Conservation (phyloP, 768 basidiomycete species). For the Tulasnella calospora region DNA sequence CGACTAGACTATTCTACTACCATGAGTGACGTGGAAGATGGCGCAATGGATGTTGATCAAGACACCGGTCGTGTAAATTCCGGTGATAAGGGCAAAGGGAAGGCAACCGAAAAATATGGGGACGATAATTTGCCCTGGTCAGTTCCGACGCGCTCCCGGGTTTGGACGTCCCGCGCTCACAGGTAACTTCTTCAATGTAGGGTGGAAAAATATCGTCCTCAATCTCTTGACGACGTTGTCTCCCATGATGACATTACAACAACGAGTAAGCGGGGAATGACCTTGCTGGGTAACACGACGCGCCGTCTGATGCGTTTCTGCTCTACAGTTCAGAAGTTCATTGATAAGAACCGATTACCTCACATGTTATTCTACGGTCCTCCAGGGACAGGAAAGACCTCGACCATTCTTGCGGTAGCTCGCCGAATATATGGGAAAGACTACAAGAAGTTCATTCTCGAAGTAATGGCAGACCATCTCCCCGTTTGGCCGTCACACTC, state of each 20-base stretch:
- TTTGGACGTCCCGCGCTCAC: slow-evolving; percentile 14
- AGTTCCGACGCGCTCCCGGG: slow-evolving; percentile 27
- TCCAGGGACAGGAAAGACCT: slow-evolving; percentile 97
- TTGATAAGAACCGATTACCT: slow-evolving; percentile 87
- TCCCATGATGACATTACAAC: slow-evolving; percentile 93
- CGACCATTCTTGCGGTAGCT: slow-evolving; percentile 92
- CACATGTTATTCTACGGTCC: slow-evolving; percentile 97
- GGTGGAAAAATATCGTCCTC: slow-evolving; percentile 98
- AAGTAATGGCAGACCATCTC: slow-evolving; percentile 48
- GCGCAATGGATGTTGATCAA: slow-evolving; percentile 18
- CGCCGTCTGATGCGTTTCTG: not conserved
- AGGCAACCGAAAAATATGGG: slow-evolving; percentile 45
- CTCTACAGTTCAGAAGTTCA: slow-evolving; percentile 78
- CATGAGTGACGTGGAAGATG: slow-evolving; percentile 23
- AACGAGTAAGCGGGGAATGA: slow-evolving; percentile 68
- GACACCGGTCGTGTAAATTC: not conserved
- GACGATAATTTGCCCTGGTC: slow-evolving; percentile 83
- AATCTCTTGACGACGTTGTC: slow-evolving; percentile 87
- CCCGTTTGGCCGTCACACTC: not conserved
- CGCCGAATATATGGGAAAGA: slow-evolving; percentile 85
- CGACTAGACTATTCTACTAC: slow-evolving; percentile 14
- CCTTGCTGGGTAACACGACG: not conserved
- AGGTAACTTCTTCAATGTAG: slow-evolving; percentile 40
- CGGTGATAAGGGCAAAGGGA: slow-evolving; percentile 63
- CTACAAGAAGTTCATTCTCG: slow-evolving; percentile 88